Evolutionary conservation across 2,329 filamentous ascomycete species (phyloP).

Genomic region (Trichoderma harzianum): DNA sequence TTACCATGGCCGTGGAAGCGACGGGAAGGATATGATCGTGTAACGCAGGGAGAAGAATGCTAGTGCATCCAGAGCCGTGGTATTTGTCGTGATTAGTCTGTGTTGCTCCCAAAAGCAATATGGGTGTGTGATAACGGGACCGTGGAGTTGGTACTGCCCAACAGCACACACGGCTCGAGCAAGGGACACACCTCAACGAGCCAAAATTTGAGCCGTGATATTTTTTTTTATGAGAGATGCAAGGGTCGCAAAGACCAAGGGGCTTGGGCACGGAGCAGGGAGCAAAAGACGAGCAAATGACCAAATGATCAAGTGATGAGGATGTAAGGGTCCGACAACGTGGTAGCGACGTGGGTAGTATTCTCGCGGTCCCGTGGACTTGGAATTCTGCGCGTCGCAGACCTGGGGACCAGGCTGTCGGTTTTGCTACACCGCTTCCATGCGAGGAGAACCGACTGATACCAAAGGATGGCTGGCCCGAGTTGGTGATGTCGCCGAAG

Average conservation of each 20-base stretch:
- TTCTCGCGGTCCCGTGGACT: not conserved
- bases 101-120: not conserved
- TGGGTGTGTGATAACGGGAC: not conserved
- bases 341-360: not conserved
- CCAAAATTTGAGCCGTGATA: not conserved
- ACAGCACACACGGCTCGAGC: not conserved
- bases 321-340: not conserved
- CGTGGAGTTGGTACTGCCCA: not conserved
- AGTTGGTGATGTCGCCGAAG: not conserved
- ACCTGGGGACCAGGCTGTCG: not conserved
- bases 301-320: not conserved
- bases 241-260: not conserved
- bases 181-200: not conserved
- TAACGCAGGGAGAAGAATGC: not conserved
- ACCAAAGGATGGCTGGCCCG: not conserved
- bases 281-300: not conserved
- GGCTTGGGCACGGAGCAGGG: not conserved
- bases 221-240: not conserved
- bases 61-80: not conserved
- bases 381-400: not conserved
- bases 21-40: not conserved
- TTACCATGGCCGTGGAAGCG: conserved; percentile 10
- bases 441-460: not conserved
- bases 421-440: not conserved
- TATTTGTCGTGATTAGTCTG: not conserved